Base-by-base conservation (phyloP, 2,329 filamentous ascomycete species). In the Paraconiothyrium sp. region DNA sequence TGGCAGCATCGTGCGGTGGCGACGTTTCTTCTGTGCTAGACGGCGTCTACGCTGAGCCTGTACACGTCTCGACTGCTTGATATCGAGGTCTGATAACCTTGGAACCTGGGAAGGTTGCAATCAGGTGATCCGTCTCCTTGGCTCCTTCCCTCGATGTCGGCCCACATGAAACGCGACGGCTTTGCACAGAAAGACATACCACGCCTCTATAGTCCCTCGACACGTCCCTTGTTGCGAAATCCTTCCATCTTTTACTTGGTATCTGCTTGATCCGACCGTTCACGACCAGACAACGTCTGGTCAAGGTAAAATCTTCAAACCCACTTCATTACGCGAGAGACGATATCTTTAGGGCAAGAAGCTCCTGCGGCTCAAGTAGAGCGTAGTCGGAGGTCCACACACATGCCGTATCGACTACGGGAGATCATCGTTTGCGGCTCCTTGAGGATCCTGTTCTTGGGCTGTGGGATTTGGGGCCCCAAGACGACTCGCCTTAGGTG, bases 401-500 rank as follows among this genome's bases (percentile, higher is more conserved):
- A 46, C 35, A 14, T 24, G 13, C 34, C 24, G 39, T n/a, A 27
- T 20, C n/a, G 20, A 30, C 43, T 48, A 24, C 54, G 43, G 54
- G 22, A 47, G 43, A 56, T 56, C 54, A 14, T 27, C 43, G 48
- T 10, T n/a, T 47, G 32, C 54, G 54, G 54, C 43, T 56, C 54
- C 54, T 56, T 30, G 14, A 56, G 54, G 43, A 56, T 56, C 22
- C 43, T 30, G 41, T 20, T 37, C 35, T 8, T 54, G 11, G 35
- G n/a, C 24, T 27, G 48, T 39, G 34, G 51, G 51, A 10, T 41
- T 52, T 44, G 39, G 20, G 30, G 43, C 54, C 54, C 54, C 54
- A 56, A 22, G 13, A 35, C 30, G 32, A 56, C n/a, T 56, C 43
- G 30, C 54, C 22, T 35, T 34, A 30, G 24, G n/a, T 47, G 41